phyloP scores from a whole-genome alignment of 2,329 filamentous ascomycete genomes.

The Colletotrichum camelliae region DNA sequence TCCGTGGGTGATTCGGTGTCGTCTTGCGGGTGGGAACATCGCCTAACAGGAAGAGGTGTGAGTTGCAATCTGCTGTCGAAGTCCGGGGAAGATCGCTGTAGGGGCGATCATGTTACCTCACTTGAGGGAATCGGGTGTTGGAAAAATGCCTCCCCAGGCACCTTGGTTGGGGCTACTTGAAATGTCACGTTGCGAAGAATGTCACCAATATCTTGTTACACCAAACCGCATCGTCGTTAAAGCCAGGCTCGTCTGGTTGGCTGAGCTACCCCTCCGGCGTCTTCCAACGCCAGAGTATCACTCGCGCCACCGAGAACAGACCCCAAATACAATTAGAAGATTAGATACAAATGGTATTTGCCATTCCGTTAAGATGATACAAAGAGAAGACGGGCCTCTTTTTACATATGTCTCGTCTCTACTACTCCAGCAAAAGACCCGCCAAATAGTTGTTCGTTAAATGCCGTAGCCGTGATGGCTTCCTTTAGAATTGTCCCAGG shows the following conservation, averaged over 20 bases:
- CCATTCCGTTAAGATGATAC: slow-evolving; percentile 27
- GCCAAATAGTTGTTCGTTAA: slow-evolving; percentile 38
- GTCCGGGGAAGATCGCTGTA: slow-evolving; percentile 3
- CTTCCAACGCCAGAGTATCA: neutral
- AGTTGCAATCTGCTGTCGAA: neutral
- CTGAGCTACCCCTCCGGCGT: neutral
- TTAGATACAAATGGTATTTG: slow-evolving; percentile 45
- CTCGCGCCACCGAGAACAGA: neutral
- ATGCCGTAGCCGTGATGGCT: slow-evolving; percentile 45
- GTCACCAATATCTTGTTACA: neutral
- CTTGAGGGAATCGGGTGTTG: neutral
- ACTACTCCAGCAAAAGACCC: slow-evolving; percentile 26
- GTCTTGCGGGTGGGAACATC: neutral
- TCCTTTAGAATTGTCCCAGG: slow-evolving; percentile 34
- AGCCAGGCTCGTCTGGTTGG: slow-evolving; percentile 7
- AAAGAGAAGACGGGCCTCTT: slow-evolving; percentile 25
- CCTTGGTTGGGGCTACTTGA: neutral
- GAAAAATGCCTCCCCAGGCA: neutral
- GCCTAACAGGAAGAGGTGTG: neutral
- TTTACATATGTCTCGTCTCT: slow-evolving; percentile 33
- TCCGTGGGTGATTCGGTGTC: neutral
- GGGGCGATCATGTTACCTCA: slow-evolving; percentile 2
- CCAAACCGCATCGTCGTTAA: slow-evolving; percentile 22
- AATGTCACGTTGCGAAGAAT: neutral
- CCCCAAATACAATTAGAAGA: slow-evolving; percentile 49